Evolutionary conservation across 768 basidiomycete genomes (phyloP).

Genomic region (Crepidotus variabilis): DNA sequence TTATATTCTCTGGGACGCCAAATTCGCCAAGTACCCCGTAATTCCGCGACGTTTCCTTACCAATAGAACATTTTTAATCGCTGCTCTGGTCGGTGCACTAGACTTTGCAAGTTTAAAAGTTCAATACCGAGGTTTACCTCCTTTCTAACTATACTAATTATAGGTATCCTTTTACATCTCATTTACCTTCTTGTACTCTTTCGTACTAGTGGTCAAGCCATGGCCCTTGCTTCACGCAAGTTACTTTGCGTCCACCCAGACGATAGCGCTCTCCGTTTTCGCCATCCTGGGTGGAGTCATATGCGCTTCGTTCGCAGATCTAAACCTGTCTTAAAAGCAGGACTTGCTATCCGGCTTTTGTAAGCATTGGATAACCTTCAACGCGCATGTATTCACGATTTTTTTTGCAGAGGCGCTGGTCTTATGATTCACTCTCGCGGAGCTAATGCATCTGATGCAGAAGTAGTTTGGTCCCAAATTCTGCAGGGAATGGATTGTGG

Average conservation of each 20-base stretch:
- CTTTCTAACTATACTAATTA: not conserved
- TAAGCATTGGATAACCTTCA: conserved; percentile 15
- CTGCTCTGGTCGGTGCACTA: conserved; percentile 58
- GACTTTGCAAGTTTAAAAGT: conserved; percentile 44
- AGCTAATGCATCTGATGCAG: conserved; percentile 47
- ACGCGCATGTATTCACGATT: not conserved
- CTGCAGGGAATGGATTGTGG: conserved; percentile 77
- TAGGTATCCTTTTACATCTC: conserved; percentile 67
- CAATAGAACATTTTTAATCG: conserved; percentile 57
- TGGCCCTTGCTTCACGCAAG: conserved; percentile 50
- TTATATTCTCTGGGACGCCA: conserved; percentile 46
- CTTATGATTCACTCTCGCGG: conserved; percentile 73
- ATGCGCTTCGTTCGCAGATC: conserved; percentile 53
- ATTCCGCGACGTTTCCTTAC: conserved; percentile 54
- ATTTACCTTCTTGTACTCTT: conserved; percentile 72
- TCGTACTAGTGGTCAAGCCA: conserved; percentile 49
- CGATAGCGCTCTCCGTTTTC: conserved; percentile 57
- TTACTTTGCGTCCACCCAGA: conserved; percentile 63
- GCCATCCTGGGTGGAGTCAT: conserved; percentile 55
- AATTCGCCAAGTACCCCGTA: conserved; percentile 50
- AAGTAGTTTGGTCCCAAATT: conserved; percentile 64
- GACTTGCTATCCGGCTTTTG: conserved; percentile 56
- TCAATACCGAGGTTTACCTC: not conserved
- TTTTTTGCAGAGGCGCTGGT: conserved; percentile 43
- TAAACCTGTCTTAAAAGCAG: conserved; percentile 53